phyloP scores from a whole-genome alignment of 805 yeast genomes.

The Barnettozyma wickerhamii region DNA sequence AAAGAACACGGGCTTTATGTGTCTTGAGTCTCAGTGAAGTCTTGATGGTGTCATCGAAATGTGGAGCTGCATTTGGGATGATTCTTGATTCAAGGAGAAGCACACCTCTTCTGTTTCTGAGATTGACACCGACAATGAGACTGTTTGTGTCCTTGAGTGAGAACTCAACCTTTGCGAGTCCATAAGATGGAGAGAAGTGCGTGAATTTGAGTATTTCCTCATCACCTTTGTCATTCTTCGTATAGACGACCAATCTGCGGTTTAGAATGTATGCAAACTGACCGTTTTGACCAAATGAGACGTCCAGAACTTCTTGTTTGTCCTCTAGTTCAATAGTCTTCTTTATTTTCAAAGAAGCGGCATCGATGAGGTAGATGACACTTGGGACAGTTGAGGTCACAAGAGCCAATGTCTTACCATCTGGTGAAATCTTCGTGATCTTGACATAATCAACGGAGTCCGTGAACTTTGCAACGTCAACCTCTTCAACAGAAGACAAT shows the following conservation, averaged over 20 bases:
- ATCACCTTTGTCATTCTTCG: constrained; percentile 5
- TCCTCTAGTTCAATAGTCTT: constrained; percentile 47
- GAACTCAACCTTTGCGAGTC: constrained; percentile 40
- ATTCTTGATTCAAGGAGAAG: constrained; percentile 27
- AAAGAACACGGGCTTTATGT: constrained; percentile 37
- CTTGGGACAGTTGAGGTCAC: constrained; percentile 68
- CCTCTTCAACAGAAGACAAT: constrained; percentile 55
- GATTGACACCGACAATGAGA: constrained; percentile 41
- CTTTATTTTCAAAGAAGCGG: constrained; percentile 47
- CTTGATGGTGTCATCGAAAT: neutral
- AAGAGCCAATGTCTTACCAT: constrained; percentile 61
- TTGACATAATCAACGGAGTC: constrained; percentile 55
- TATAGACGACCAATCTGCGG: constrained; percentile 32
- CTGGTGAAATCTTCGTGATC: constrained; percentile 50
- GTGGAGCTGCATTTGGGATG: constrained; percentile 8
- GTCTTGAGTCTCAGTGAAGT: constrained; percentile 22
- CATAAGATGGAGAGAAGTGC: constrained; percentile 20
- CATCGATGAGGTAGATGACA: constrained; percentile 54
- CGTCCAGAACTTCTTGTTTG: constrained; percentile 52
- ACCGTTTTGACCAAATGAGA: constrained; percentile 55
- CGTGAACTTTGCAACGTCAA: constrained; percentile 47
- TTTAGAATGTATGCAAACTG: constrained; percentile 60
- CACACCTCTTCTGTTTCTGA: constrained; percentile 38
- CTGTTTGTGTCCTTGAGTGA: constrained; percentile 27
- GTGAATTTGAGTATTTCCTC: constrained; percentile 14